Evolutionary conservation across 768 basidiomycete species (phyloP).

Genomic region (Kwoniella sp.): DNA sequence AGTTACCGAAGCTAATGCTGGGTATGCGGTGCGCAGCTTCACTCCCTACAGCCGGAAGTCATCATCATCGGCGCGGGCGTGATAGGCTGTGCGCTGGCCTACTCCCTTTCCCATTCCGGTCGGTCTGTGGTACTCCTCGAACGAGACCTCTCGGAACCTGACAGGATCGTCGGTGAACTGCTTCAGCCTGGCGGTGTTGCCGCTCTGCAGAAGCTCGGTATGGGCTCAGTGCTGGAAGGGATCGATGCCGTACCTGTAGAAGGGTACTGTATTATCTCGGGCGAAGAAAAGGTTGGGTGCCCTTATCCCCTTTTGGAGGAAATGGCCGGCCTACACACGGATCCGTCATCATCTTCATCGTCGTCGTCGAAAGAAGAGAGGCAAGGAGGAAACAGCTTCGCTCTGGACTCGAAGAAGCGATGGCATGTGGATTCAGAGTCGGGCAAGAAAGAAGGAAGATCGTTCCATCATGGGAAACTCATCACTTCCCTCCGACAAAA

Average conservation of each 20-base stretch:
- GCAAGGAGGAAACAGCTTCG: neutral
- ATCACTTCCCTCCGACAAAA: constrained; percentile 76
- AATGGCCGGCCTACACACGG: constrained; percentile 21
- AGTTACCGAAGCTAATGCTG: neutral
- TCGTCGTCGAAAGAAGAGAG: constrained; percentile 8
- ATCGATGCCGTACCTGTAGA: constrained; percentile 81
- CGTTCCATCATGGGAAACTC: constrained; percentile 93
- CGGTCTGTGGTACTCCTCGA: constrained; percentile 83
- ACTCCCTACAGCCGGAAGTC: constrained; percentile 53
- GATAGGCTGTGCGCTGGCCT: constrained; percentile 83
- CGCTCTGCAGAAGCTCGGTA: constrained; percentile 74
- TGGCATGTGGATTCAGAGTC: constrained; percentile 42
- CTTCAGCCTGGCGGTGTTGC: constrained; percentile 88
- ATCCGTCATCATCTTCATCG: neutral
- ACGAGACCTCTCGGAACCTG: constrained; percentile 86
- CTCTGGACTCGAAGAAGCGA: constrained; percentile 9
- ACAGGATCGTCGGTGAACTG: constrained; percentile 96
- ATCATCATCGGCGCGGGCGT: constrained; percentile 91
- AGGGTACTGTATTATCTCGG: constrained; percentile 81
- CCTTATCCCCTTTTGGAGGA: constrained; percentile 69
- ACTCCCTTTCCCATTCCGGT: constrained; percentile 72
- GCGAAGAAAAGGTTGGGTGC: constrained; percentile 69
- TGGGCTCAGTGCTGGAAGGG: constrained; percentile 74
- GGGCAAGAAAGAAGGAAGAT: constrained; percentile 66
- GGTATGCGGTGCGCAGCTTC: constrained; percentile 20